Percentiles rank a stretch among this genome's conserved stretches.
These are phyloP conservation scores for Abelmoschus esculentus DNA, from an alignment of 345 rosid genomes.

Conservation along the genomic window DNA sequence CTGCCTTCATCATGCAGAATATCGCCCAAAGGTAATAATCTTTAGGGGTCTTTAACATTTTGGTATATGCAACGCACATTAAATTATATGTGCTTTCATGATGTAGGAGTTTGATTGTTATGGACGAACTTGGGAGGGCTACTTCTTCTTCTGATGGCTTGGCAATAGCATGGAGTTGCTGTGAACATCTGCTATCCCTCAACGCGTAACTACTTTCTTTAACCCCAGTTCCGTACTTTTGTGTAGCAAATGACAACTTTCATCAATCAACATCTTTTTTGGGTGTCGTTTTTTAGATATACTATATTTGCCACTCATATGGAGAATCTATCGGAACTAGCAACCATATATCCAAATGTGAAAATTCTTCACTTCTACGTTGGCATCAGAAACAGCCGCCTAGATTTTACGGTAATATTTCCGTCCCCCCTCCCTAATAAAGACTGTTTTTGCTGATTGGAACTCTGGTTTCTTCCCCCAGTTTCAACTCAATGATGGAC, in stretches of 20 bases:
- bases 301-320: constrained; percentile 83
- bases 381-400: constrained; percentile 55
- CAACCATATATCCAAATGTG: constrained; percentile 79
- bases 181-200: constrained; percentile 72
- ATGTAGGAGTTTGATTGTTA: constrained; percentile 72
- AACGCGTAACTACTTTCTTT: constrained; percentile 46
- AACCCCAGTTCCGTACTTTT: background rate
- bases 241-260: background rate
- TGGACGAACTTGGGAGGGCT: constrained; percentile 99
- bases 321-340: constrained; percentile 74
- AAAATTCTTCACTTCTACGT: constrained; percentile 78
- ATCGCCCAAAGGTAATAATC: constrained; percentile 55
- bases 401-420: constrained; percentile 58
- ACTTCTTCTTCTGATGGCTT: constrained; percentile 95
- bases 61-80: background rate
- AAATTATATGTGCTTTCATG: background rate
- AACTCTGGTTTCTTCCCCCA: constrained; percentile 17
- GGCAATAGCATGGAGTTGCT: constrained; percentile 97
- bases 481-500: constrained; percentile 86
- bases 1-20: constrained; percentile 95
- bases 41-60: constrained; percentile 1
- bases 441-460: background rate
- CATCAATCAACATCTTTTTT: background rate
- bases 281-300: constrained; percentile 40
- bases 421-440: too few species aligned